Evolutionary conservation across 176 grass and related monocot genomes (phyloP).

Genomic region (Cenchrus purpureus): DNA sequence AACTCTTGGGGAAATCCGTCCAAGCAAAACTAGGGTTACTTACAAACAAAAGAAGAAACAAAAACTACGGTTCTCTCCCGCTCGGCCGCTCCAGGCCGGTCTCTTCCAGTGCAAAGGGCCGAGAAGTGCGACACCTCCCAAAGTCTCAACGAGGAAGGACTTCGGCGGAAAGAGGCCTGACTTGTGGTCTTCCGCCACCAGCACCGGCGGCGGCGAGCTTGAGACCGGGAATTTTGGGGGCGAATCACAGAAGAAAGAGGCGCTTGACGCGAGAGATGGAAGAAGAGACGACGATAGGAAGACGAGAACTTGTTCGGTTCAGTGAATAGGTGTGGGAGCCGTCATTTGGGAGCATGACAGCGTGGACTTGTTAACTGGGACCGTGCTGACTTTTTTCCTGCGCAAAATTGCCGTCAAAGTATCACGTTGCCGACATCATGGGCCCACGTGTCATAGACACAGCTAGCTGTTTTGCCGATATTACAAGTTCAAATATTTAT

Average conservation of each 20-base stretch:
- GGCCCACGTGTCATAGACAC: not conserved
- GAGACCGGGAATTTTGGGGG: not conserved
- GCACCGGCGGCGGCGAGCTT: not conserved
- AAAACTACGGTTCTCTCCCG: not conserved
- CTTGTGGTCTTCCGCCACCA: not conserved
- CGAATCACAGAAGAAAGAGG: conserved; percentile 12
- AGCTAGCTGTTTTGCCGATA: not conserved
- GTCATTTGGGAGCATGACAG: conserved; percentile 3
- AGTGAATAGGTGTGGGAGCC: not conserved
- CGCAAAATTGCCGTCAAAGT: not conserved
- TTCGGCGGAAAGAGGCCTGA: not conserved
- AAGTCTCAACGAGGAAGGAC: not conserved
- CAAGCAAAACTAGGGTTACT: conserved; percentile 5
- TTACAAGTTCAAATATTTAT: not conserved
- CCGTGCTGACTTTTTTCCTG: not conserved
- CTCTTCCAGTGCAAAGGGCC: not conserved
- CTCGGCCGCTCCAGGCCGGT: not conserved
- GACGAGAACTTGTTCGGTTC: not conserved
- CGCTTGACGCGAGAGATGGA: not conserved
- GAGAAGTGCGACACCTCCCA: not conserved
- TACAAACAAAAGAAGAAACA: not conserved
- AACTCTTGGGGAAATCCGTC: not conserved
- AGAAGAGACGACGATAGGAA: not conserved
- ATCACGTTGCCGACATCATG: not conserved
- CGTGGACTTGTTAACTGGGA: not conserved